Evolutionary conservation across 116 monocot genomes (phyloP).

Genomic region (Papilionanthe hybrid): DNA sequence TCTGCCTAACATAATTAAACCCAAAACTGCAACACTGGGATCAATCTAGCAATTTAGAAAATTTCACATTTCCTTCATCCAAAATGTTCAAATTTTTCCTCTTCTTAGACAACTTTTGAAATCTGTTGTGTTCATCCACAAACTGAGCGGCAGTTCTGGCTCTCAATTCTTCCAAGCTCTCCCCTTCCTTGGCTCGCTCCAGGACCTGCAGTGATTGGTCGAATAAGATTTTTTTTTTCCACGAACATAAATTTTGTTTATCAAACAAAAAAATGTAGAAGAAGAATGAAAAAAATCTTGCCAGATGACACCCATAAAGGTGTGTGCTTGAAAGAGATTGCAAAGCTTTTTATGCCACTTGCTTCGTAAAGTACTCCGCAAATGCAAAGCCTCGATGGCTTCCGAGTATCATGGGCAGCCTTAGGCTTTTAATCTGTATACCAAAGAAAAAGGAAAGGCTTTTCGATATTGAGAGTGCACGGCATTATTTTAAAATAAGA

Average conservation of each 20-base stretch:
- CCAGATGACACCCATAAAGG: slow-evolving; percentile 91
- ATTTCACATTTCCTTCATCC: slow-evolving; percentile 45
- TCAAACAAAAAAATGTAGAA: neutral
- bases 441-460: neutral
- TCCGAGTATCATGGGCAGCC: slow-evolving; percentile 80
- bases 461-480: neutral
- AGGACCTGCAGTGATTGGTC: slow-evolving; percentile 38
- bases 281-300: slow-evolving; percentile 9
- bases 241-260: neutral
- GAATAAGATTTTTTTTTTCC: neutral
- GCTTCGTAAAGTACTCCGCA: slow-evolving; percentile 92
- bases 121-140: slow-evolving; percentile 37
- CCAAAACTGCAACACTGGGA: neutral
- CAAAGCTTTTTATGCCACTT: slow-evolving; percentile 83
- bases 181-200: slow-evolving; percentile 82
- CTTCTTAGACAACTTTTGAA: slow-evolving; percentile 59
- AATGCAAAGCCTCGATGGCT: slow-evolving; percentile 91
- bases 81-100: slow-evolving; percentile 36
- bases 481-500: neutral
- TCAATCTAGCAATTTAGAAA: slow-evolving; percentile 34
- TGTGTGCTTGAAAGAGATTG: slow-evolving; percentile 78
- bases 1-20: neutral
- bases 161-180: slow-evolving; percentile 81
- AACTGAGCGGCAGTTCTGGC: slow-evolving; percentile 77
- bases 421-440: slow-evolving; percentile 70